Conservation (phyloP, 1,284 basidiomycete genomes). For the Apiotrichum siamense region DNA sequence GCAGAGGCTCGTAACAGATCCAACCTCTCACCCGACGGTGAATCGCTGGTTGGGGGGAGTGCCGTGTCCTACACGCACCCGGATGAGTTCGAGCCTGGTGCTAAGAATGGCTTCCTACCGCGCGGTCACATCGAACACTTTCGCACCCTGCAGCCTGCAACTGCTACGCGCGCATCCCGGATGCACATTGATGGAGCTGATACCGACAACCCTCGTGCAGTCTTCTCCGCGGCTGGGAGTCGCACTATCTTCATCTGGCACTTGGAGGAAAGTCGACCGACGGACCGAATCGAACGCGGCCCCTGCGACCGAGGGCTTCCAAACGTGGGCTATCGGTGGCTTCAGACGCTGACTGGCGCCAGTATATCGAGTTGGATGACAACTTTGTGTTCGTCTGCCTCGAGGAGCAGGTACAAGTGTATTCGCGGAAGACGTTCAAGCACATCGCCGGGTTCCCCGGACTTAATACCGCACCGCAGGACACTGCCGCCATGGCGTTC, state of each 20-base stretch:
- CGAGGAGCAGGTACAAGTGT: constrained; percentile 23
- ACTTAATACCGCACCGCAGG: neutral
- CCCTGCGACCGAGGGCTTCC: constrained; percentile 11
- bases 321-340: constrained; percentile 15
- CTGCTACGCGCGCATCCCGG: constrained; percentile 30
- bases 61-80: constrained; percentile 15
- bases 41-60: constrained; percentile 3
- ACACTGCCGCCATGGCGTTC: constrained; percentile 4
- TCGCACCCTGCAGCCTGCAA: constrained; percentile 29
- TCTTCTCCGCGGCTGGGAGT: constrained; percentile 27
- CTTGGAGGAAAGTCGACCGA: constrained; percentile 26
- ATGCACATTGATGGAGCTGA: constrained; percentile 30
- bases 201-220: constrained; percentile 17
- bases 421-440: constrained; percentile 22
- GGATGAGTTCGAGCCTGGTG: constrained; percentile 1
- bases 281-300: constrained; percentile 22
- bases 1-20: constrained; percentile 18
- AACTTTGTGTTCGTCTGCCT: constrained; percentile 38
- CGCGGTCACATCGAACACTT: constrained; percentile 35
- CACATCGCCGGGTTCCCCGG: constrained; percentile 24
- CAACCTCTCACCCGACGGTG: constrained; percentile 1
- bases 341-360: constrained; percentile 4
- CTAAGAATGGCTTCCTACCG: constrained; percentile 16
- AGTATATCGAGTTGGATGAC: constrained; percentile 47
- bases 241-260: constrained; percentile 34